Evolutionary conservation across 306 rosid species (phyloP).

Genomic region (Geum urbanum): DNA sequence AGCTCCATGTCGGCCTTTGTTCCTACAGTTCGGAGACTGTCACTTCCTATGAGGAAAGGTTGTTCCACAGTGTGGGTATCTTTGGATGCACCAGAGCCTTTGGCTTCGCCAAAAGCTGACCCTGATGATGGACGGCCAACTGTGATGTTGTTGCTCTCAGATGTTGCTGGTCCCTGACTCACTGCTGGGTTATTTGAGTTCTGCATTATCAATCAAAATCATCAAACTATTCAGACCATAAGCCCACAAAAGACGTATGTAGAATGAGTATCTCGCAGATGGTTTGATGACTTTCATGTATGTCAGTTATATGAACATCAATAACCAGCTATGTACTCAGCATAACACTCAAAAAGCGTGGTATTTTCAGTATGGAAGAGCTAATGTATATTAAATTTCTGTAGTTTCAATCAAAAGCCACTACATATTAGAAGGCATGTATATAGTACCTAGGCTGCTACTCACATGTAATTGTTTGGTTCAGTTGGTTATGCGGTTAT

Average conservation of each 20-base stretch:
- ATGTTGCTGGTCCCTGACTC: slow-evolving; percentile 54
- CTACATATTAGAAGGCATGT: not conserved
- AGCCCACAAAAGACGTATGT: not conserved
- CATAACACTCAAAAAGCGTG: not conserved
- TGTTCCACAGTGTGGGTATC: slow-evolving; percentile 29
- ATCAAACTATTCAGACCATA: slow-evolving; percentile 1
- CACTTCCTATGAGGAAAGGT: slow-evolving; percentile 33
- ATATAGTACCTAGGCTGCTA: too few relatives aligned
- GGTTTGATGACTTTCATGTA: not conserved
- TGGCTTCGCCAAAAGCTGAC: slow-evolving; percentile 25
- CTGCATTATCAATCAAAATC: slow-evolving; percentile 32
- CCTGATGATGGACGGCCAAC: slow-evolving; percentile 29
- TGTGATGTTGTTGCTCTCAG: slow-evolving; percentile 48
- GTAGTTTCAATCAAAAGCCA: not conserved
- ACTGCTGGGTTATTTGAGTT: slow-evolving; percentile 28
- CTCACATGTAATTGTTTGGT: too few relatives aligned
- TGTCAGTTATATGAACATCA: not conserved
- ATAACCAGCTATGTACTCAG: not conserved
- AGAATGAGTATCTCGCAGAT: not conserved
- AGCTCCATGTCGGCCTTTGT: slow-evolving; percentile 42
- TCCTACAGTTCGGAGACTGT: slow-evolving; percentile 31
- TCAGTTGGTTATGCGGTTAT: too few relatives aligned
- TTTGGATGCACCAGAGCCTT: slow-evolving; percentile 23
- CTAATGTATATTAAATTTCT: not conserved
- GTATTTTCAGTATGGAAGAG: not conserved